A percentile compares a stretch with the other conserved stretches of the same genome.
Conservation (phyloP, 2,329 filamentous ascomycete species). For the Raffaelea albimanens region DNA sequence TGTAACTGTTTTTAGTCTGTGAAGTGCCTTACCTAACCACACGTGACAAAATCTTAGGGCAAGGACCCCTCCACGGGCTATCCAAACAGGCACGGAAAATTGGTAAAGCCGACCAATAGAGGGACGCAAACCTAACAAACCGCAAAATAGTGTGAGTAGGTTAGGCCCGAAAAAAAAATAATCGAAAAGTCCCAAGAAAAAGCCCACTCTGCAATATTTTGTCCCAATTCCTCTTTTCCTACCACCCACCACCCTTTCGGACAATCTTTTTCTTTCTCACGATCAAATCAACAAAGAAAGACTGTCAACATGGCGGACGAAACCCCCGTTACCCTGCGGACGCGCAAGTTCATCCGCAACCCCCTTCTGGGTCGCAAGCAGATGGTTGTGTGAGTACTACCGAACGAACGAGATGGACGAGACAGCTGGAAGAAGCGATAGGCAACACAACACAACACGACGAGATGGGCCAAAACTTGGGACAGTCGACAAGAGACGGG, state of each 20-base stretch:
- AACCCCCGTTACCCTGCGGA: slow-evolving; percentile 74
- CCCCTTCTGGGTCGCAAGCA: slow-evolving; percentile 97
- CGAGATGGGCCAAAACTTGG: neutral
- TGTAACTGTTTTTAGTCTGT: too few species aligned
- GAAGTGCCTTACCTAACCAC: too few species aligned
- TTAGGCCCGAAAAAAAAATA: neutral
- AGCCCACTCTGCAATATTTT: slow-evolving; percentile 2
- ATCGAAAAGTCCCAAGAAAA: slow-evolving; percentile 6
- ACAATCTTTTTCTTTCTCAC: neutral
- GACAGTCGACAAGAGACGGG: neutral
- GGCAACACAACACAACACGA: neutral
- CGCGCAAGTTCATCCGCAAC: slow-evolving; percentile 99
- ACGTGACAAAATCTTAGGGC: slow-evolving; percentile 3
- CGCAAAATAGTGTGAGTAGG: too few species aligned
- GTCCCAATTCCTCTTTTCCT: neutral
- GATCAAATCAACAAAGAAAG: slow-evolving; percentile 6
- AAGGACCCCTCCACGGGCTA: neutral
- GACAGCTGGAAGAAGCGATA: neutral
- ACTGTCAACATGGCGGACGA: slow-evolving; percentile 66
- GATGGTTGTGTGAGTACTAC: slow-evolving; percentile 90
- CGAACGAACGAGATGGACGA: neutral
- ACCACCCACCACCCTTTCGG: neutral
- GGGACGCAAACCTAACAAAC: too few species aligned
- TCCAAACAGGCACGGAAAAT: neutral
- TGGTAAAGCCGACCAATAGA: neutral